These are phyloP conservation scores for Colletotrichum spaethianum DNA, from an alignment of 2,329 filamentous ascomycete genomes.

Conservation along the genomic window DNA sequence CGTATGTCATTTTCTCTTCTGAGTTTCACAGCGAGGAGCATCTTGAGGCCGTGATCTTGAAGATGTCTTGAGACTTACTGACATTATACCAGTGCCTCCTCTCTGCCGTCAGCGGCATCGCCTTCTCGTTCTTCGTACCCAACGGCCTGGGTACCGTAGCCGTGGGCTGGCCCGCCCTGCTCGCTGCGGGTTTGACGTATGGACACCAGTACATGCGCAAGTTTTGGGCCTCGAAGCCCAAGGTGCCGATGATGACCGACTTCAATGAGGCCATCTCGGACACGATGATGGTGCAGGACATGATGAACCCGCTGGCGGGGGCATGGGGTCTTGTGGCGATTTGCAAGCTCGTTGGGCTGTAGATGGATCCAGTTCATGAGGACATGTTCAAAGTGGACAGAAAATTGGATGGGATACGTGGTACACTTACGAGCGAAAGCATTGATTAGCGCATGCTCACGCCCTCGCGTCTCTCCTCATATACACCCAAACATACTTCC, in stretches of 20 bases:
- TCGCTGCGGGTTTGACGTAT: slow-evolving; percentile 40
- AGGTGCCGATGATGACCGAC: slow-evolving; percentile 48
- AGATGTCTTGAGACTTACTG: not conserved
- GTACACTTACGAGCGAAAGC: not conserved
- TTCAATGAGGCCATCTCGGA: slow-evolving; percentile 50
- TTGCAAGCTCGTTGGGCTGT: slow-evolving; percentile 44
- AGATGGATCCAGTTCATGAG: not conserved
- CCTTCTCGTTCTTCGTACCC: slow-evolving; percentile 38
- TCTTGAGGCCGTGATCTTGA: not conserved
- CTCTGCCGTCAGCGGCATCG: slow-evolving; percentile 42
- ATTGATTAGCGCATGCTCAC: not conserved
- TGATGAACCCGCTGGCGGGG: slow-evolving; percentile 37
- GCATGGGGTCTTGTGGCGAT: slow-evolving; percentile 45
- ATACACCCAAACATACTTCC: slow-evolving; percentile 46
- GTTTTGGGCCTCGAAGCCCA: slow-evolving; percentile 48
- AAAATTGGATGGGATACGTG: too few relatives aligned
- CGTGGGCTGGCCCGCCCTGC: slow-evolving; percentile 43
- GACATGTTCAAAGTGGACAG: not conserved
- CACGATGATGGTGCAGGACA: slow-evolving; percentile 43
- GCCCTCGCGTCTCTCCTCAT: slow-evolving; percentile 47
- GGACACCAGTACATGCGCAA: slow-evolving; percentile 46
- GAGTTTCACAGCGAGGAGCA: not conserved
- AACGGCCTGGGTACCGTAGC: slow-evolving; percentile 31
- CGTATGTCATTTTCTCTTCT: slow-evolving; percentile 35
- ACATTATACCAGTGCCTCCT: slow-evolving; percentile 39